Evolutionary conservation across 306 rosid genomes (phyloP), one percentile per base, ranked within the genome.

Genomic region (Urtica urens): DNA sequence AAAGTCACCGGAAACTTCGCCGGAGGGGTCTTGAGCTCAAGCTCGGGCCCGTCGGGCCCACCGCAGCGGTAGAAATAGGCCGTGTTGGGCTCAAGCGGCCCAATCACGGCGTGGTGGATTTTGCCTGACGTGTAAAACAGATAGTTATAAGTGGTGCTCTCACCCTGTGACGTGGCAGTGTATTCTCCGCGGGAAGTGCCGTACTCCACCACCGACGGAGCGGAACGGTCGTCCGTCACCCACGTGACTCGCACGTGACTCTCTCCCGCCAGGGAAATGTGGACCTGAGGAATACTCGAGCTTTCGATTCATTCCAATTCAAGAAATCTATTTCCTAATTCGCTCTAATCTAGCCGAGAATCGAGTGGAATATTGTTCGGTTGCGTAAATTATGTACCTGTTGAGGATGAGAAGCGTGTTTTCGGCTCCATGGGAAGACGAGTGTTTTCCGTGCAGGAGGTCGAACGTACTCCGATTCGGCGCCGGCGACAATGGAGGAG

Each of bases 41-140:
- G 72, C 73, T 81, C 93, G 0, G 78, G 71, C 52, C 80, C 97
- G 72, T 69, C 70, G n/a, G n/a, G n/a, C 49, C 86, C 72, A 38
- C 97, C 95, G 38, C 97, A 88, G 27, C 79, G 61, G 62, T 88
- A 88, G 52, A 67, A 84, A 67, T 88, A 88, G 37, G 72, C 69
- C 5, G 80, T 78, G 58, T 40, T 63, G 35, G 69, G 75, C 49
- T 84, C 77, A 53, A 88, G 68, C 37, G 97, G 97, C 1, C 97
- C 97, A 26, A 88, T 78, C 38, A 88, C 84, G 3, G 85, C 59
- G 53, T 88, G 97, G 69, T 88, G 97, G 63, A 88, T 81, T 77
- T 70, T 71, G 46, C 97, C 95, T 5, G 97, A 88, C 46, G 71
- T 81, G 49, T 88, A 84, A 2, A 88, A 13, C 30, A 84, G 3